A percentile compares a stretch with the other conserved stretches of the same genome.
Evolutionary conservation across 768 basidiomycete genomes (phyloP).

Genomic region (Cyathus striatus): DNA sequence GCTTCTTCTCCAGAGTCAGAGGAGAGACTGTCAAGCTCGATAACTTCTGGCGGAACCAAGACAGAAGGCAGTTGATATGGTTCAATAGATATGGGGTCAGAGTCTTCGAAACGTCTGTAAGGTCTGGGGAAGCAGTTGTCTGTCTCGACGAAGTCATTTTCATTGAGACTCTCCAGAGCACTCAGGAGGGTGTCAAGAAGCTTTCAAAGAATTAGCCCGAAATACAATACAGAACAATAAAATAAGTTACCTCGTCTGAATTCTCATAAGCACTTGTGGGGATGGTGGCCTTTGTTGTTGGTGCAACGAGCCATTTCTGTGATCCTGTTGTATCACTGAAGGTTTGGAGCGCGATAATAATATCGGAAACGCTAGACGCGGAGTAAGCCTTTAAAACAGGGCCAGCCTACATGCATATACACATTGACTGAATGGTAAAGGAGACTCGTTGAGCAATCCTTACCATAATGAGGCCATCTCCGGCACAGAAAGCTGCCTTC

Average conservation of each 20-base stretch:
- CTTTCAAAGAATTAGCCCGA: slow-evolving; percentile 31
- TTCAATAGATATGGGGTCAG: slow-evolving; percentile 29
- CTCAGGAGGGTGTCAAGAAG: slow-evolving; percentile 69
- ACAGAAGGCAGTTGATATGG: slow-evolving; percentile 73
- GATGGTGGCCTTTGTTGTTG: slow-evolving; percentile 49
- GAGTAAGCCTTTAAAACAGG: slow-evolving; percentile 56
- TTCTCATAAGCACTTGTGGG: slow-evolving; percentile 37
- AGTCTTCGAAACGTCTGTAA: slow-evolving; percentile 44
- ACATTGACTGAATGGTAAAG: slow-evolving; percentile 3
- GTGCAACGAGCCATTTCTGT: slow-evolving; percentile 63
- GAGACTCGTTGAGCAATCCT: slow-evolving; percentile 10
- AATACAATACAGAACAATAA: not conserved
- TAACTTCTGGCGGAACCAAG: slow-evolving; percentile 83
- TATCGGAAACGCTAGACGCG: slow-evolving; percentile 53
- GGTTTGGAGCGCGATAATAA: slow-evolving; percentile 66
- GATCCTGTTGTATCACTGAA: slow-evolving; percentile 60
- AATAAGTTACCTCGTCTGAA: slow-evolving; percentile 52
- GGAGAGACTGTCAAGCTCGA: slow-evolving; percentile 71
- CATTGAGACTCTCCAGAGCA: slow-evolving; percentile 57
- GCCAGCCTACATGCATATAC: slow-evolving; percentile 54
- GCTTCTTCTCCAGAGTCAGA: slow-evolving; percentile 68
- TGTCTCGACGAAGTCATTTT: slow-evolving; percentile 53
- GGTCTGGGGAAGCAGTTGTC: slow-evolving; percentile 60
- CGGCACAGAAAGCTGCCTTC: slow-evolving; percentile 74
- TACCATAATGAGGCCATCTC: slow-evolving; percentile 76